These are phyloP conservation scores for Leishmania major DNA, from an alignment of 208 protist species.

Conservation along the genomic window DNA sequence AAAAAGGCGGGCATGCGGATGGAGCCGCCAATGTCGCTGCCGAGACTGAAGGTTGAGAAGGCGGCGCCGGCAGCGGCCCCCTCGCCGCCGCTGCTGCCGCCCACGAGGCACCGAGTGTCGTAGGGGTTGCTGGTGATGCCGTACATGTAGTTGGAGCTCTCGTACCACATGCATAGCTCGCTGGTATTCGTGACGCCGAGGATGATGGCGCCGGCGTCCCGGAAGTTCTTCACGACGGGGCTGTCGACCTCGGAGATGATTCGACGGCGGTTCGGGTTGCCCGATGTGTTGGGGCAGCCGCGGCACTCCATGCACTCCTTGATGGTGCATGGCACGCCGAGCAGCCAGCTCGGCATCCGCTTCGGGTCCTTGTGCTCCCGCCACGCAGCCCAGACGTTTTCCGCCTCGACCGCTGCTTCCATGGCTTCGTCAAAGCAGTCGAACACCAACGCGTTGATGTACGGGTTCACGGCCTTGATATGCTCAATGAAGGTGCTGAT, in stretches of 20 bases:
- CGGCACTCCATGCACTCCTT: constrained; percentile 85
- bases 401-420: constrained; percentile 50
- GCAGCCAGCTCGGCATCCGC: constrained; percentile 73
- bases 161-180: constrained; percentile 90
- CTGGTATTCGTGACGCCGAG: constrained; percentile 91
- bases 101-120: constrained; percentile 82
- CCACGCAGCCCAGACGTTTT: constrained; percentile 66
- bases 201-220: constrained; percentile 88
- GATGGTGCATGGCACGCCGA: constrained; percentile 87
- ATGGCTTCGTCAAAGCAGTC: constrained; percentile 86
- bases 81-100: constrained; percentile 89
- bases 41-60: constrained; percentile 84
- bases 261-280: constrained; percentile 52
- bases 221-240: constrained; percentile 84
- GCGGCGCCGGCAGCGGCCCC: constrained; percentile 75
- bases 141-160: constrained; percentile 91
- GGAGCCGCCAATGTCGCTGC: constrained; percentile 90
- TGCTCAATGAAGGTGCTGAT: constrained; percentile 78
- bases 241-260: constrained; percentile 65
- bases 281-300: constrained; percentile 84
- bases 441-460: constrained; percentile 81
- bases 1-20: constrained; percentile 92
- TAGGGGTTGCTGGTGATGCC: constrained; percentile 91
- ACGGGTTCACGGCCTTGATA: constrained; percentile 82
- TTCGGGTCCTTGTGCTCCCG: constrained; percentile 40